Percentiles rank a stretch among this genome's conserved stretches.
phyloP scores from a whole-genome alignment of 2,329 filamentous ascomycete genomes.

The Ophiosphaerella narmari region DNA sequence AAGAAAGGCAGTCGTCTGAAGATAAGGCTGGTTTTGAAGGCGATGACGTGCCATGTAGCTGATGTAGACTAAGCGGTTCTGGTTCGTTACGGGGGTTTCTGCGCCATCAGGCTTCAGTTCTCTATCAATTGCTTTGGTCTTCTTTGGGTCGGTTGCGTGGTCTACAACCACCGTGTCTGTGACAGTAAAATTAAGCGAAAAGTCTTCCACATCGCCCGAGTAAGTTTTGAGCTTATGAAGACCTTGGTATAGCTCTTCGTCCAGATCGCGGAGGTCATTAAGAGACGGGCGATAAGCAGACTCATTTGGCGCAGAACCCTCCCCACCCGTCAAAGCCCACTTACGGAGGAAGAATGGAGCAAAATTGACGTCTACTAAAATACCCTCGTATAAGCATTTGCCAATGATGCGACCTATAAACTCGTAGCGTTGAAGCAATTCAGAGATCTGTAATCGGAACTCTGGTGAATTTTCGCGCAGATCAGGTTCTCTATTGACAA shows the following conservation, averaged over 20 bases:
- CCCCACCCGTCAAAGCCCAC: slow-evolving; percentile 78
- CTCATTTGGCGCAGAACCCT: slow-evolving; percentile 66
- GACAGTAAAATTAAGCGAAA: slow-evolving; percentile 87
- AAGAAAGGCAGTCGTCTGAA: slow-evolving; percentile 87
- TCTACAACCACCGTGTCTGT: slow-evolving; percentile 64
- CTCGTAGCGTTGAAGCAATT: slow-evolving; percentile 77
- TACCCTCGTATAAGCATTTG: slow-evolving; percentile 97
- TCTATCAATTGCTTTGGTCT: slow-evolving; percentile 67
- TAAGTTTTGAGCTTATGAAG: slow-evolving; percentile 84
- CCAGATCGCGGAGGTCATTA: slow-evolving; percentile 90
- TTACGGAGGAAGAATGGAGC: slow-evolving; percentile 95
- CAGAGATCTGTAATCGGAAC: slow-evolving; percentile 62
- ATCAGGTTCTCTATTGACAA: slow-evolving; percentile 54
- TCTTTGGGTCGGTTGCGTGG: slow-evolving; percentile 36
- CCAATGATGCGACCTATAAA: slow-evolving; percentile 92
- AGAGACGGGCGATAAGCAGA: slow-evolving; percentile 85
- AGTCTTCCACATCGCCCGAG: slow-evolving; percentile 75
- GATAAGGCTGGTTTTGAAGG: slow-evolving; percentile 75
- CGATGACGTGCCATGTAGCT: slow-evolving; percentile 88
- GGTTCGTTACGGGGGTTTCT: slow-evolving; percentile 80
- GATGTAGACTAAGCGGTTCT: slow-evolving; percentile 93
- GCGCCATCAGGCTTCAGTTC: slow-evolving; percentile 79
- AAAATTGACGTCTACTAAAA: slow-evolving; percentile 90
- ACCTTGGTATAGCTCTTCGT: slow-evolving; percentile 88
- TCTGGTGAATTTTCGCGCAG: slow-evolving; percentile 59